Evolutionary conservation across 495 filamentous ascomycete genomes (phyloP).

Genomic region (Tuber melanosporum): DNA sequence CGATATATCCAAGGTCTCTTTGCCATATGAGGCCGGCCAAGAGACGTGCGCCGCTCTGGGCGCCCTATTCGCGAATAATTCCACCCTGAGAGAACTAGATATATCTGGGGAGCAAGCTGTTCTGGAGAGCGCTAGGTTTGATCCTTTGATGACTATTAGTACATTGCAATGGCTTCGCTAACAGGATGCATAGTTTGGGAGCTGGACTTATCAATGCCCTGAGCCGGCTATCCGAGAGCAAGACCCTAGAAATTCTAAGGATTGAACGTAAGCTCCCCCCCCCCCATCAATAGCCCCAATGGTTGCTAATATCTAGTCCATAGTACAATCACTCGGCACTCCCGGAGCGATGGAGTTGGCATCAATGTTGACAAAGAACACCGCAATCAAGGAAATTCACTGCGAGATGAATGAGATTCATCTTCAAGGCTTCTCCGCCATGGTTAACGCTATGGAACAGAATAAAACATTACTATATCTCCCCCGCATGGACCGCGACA

Average conservation of each 20-base stretch:
- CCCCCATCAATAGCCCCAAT: background rate
- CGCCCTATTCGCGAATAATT: constrained; percentile 69
- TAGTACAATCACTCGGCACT: constrained; percentile 42
- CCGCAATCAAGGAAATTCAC: constrained; percentile 58
- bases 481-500: constrained; percentile 60
- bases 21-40: constrained; percentile 68
- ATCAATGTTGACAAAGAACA: constrained; percentile 67
- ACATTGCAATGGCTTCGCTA: constrained; percentile 2
- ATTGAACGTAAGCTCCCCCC: constrained; percentile 56
- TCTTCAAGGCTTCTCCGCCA: constrained; percentile 67
- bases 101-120: constrained; percentile 85
- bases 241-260: constrained; percentile 62
- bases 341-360: constrained; percentile 65
- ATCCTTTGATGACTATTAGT: background rate
- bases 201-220: constrained; percentile 73
- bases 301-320: constrained; percentile 16
- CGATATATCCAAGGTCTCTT: constrained; percentile 82
- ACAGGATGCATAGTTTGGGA: constrained; percentile 50
- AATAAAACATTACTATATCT: constrained; percentile 62
- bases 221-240: constrained; percentile 68
- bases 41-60: constrained; percentile 70
- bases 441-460: constrained; percentile 63
- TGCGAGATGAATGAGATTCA: constrained; percentile 76
- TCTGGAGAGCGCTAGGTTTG: constrained; percentile 66
- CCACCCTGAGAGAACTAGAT: constrained; percentile 68